Evolutionary conservation across 306 rosid genomes (phyloP), one percentile per base, ranked within the genome.

Genomic region (peach (Prunus persica)): DNA sequence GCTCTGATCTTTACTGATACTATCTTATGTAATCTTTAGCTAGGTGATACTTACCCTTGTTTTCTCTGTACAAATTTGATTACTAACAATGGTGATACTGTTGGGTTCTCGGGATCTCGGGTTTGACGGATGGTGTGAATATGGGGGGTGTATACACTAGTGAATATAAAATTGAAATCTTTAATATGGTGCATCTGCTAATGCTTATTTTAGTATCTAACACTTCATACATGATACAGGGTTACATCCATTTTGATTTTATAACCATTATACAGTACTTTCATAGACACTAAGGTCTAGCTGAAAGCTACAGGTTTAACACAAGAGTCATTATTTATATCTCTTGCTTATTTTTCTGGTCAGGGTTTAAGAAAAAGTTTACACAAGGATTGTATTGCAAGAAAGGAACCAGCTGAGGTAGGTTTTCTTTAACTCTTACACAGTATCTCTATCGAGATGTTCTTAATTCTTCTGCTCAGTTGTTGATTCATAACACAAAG

Each of bases 301-400:
- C 58, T 49, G 2, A 52, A 16, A 6, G 22, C 58, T 6, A 52
- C 9, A 0, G n/a, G 8, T 5, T 52, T 5, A 52, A 15, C 20
- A 1, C 24, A 52, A 1, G n/a, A 50, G 6, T 70, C 19, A 5
- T 28, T 76, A 58, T 6, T 63, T 47, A 62, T 58, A 38, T 64
- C 46, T 65, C 14, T 71, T 69, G 20, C 73, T 76, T 51, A 18
- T 71, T 4, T 45, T 55, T 22, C 34, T 60, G 7, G 9, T 81
- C 87, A 90, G 97, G 87, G 89, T 62, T 81, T 91, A 50, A 91
- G 72, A 5, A 85, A 87, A 81, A 90, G 92, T 74, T 90, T 95
- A 78, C 87, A 81, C 71, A 92, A 82, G 84, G 92, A 89, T 63
- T 95, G 97, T 87, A 67, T 82, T 80, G 69, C 87, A 14, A 80